Conservation (phyloP, 2,329 filamentous ascomycete species). For the Trichoderma gracile region DNA sequence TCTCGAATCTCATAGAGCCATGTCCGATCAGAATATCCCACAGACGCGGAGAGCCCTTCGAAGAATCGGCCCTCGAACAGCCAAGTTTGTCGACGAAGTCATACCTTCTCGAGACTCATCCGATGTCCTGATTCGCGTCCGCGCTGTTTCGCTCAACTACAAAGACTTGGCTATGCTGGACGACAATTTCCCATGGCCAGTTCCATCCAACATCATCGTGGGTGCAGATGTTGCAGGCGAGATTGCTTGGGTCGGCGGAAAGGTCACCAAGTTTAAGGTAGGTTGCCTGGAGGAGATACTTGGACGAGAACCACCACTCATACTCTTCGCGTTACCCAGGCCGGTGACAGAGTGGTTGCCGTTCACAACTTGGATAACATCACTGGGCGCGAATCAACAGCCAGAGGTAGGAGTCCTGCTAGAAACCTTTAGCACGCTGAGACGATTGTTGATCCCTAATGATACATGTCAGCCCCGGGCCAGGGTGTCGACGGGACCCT, state of each 20-base stretch:
- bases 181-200: conserved; percentile 6
- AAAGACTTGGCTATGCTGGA: conserved; percentile 18
- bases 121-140: conserved; percentile 18
- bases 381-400: conserved; percentile 11
- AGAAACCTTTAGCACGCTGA: too few relatives aligned
- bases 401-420: neutral
- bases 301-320: neutral
- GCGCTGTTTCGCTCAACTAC: conserved; percentile 20
- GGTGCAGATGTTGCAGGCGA: conserved; percentile 20
- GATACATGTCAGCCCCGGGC: neutral
- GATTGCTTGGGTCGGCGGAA: conserved; percentile 4
- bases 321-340: neutral
- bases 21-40: neutral
- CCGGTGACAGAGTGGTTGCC: neutral
- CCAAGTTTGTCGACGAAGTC: conserved; percentile 2
- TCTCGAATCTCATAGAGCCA: neutral
- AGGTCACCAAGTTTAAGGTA: conserved; percentile 6
- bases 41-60: conserved; percentile 16
- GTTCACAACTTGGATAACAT: conserved; percentile 19
- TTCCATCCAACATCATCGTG: neutral
- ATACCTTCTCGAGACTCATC: conserved; percentile 17
- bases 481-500: conserved; percentile 17
- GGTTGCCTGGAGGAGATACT: neutral
- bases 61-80: neutral
- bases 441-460: neutral